phyloP scores from a whole-genome alignment of 2,329 filamentous ascomycete genomes.

The Zymoseptoria tritici region DNA sequence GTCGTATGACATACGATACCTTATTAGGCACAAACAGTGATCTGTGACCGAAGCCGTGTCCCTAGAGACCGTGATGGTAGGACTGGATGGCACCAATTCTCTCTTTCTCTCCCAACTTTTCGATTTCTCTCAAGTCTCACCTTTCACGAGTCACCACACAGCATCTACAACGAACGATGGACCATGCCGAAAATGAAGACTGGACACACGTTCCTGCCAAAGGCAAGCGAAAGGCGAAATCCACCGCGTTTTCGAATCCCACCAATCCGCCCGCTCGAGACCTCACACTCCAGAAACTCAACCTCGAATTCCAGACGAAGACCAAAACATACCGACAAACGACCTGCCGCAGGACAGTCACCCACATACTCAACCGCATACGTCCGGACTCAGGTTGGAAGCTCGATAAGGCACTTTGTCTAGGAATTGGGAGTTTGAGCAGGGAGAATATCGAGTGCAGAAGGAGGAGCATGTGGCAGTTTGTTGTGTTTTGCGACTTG shows the following conservation, averaged over 20 bases:
- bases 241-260: background rate
- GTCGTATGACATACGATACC: too few species aligned
- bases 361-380: slow-evolving; percentile 14
- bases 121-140: too few species aligned
- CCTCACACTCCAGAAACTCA: slow-evolving; percentile 13
- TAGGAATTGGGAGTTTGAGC: slow-evolving; percentile 27
- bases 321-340: slow-evolving; percentile 17
- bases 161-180: background rate
- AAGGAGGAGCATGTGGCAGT: slow-evolving; percentile 27
- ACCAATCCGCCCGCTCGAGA: slow-evolving; percentile 10
- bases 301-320: slow-evolving; percentile 16
- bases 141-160: background rate
- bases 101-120: too few species aligned
- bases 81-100: too few species aligned
- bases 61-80: too few species aligned
- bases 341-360: slow-evolving; percentile 15
- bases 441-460: slow-evolving; percentile 23
- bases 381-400: slow-evolving; percentile 17
- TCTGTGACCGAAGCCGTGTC: too few species aligned
- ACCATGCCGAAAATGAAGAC: background rate
- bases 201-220: background rate
- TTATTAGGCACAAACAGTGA: too few species aligned
- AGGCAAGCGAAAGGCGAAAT: background rate
- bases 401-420: slow-evolving; percentile 23
- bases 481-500: slow-evolving; percentile 26